A percentile compares a stretch with the other conserved stretches of the same genome.
phyloP scores from a whole-genome alignment of 148 eudicot genomes.

The Amaranthus hypochondriacus region DNA sequence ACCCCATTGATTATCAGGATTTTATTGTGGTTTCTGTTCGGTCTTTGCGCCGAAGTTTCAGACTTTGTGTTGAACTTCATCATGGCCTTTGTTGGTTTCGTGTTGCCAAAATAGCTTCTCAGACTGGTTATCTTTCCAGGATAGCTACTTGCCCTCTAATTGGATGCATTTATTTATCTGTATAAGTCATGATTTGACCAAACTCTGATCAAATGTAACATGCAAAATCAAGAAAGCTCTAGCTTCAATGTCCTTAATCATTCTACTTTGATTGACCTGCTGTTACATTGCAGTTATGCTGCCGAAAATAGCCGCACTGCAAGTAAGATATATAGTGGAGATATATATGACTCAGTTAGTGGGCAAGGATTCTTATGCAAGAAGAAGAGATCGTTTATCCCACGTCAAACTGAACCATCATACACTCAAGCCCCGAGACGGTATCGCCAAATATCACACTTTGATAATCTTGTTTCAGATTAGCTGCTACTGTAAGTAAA shows the following conservation, averaged over 20 bases:
- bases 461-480: constrained; percentile 52
- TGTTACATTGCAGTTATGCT: constrained; percentile 39
- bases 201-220: neutral
- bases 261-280: neutral
- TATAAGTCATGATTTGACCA: neutral
- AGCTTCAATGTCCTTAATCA: neutral
- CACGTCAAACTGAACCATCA: constrained; percentile 35
- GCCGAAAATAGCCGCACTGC: constrained; percentile 37
- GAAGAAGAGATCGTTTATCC: constrained; percentile 52
- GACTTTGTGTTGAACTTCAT: no score
- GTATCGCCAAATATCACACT: constrained; percentile 48
- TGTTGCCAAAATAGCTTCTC: neutral
- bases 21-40: no score
- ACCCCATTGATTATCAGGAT: no score
- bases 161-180: neutral
- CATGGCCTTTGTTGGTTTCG: neutral
- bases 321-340: constrained; percentile 39
- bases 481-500: constrained; percentile 26
- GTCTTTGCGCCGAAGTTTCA: no score
- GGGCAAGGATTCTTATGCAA: constrained; percentile 63
- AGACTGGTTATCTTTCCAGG: neutral
- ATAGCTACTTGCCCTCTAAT: neutral
- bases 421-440: constrained; percentile 39
- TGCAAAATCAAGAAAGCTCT: neutral
- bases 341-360: constrained; percentile 36